Conservation (phyloP, 805 yeast genomes). For the Yamadazyma kitorensis region DNA sequence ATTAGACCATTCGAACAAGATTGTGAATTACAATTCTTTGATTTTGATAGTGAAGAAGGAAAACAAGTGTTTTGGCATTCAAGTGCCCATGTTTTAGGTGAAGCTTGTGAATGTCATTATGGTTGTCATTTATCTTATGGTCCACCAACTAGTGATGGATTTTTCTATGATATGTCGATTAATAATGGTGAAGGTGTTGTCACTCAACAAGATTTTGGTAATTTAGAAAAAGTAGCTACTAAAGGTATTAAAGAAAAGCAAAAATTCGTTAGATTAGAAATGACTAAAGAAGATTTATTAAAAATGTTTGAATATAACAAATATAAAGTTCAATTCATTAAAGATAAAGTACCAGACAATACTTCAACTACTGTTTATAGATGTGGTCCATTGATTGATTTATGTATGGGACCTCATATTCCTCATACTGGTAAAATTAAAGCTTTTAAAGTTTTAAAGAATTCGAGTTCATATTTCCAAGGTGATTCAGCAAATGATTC, state of each 20-base stretch:
- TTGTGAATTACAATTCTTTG: slow-evolving; percentile 72
- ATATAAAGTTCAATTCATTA: slow-evolving; percentile 85
- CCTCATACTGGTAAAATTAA: slow-evolving; percentile 97
- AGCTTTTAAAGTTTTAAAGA: slow-evolving; percentile 89
- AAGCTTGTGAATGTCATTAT: slow-evolving; percentile 93
- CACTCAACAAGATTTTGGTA: slow-evolving; percentile 77
- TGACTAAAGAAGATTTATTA: slow-evolving; percentile 87
- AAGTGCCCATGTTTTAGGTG: slow-evolving; percentile 96
- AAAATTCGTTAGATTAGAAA: slow-evolving; percentile 86
- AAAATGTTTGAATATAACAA: slow-evolving; percentile 95
- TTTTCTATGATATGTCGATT: slow-evolving; percentile 93
- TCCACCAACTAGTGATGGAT: slow-evolving; percentile 97
- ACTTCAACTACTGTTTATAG: slow-evolving; percentile 95
- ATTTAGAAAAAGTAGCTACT: slow-evolving; percentile 82
- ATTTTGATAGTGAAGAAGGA: slow-evolving; percentile 93
- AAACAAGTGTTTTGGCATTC: slow-evolving; percentile 98
- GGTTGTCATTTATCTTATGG: slow-evolving; percentile 89
- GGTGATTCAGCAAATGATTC: slow-evolving; percentile 94
- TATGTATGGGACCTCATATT: slow-evolving; percentile 97
- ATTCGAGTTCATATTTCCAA: slow-evolving; percentile 92
- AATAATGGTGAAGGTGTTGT: slow-evolving; percentile 68
- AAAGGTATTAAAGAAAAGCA: slow-evolving; percentile 93
- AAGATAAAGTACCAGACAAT: slow-evolving; percentile 90
- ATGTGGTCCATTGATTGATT: slow-evolving; percentile 95
- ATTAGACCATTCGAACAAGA: slow-evolving; percentile 86